Evolutionary conservation across 2,329 filamentous ascomycete species (phyloP).

Genomic region (Cytospora chrysosperma): DNA sequence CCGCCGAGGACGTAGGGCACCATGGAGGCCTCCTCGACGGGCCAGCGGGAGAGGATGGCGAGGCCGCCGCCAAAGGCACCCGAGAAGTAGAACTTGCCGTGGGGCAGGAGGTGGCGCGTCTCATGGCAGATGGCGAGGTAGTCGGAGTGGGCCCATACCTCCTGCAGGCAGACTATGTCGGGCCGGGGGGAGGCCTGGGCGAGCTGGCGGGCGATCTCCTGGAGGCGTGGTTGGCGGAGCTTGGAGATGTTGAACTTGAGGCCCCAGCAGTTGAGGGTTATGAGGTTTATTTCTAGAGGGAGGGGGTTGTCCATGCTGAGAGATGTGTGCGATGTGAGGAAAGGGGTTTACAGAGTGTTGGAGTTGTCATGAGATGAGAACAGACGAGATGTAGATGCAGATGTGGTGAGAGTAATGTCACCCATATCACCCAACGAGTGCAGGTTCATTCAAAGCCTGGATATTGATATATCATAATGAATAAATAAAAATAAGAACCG

Average conservation of each 20-base stretch:
- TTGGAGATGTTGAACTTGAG: slow-evolving; percentile 77
- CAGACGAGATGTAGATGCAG: too few species aligned
- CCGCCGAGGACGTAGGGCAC: slow-evolving; percentile 86
- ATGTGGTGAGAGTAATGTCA: too few species aligned
- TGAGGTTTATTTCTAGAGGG: slow-evolving; percentile 67
- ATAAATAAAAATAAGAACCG: neutral
- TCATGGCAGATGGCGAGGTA: slow-evolving; percentile 73
- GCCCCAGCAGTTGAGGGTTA: slow-evolving; percentile 97
- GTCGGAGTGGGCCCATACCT: slow-evolving; percentile 89
- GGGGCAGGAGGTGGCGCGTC: slow-evolving; percentile 72
- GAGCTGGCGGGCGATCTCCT: slow-evolving; percentile 80
- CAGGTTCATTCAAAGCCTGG: too few species aligned
- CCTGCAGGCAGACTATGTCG: slow-evolving; percentile 88
- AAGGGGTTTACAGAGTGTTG: too few species aligned
- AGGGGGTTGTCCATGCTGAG: slow-evolving; percentile 31
- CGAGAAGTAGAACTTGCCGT: slow-evolving; percentile 89
- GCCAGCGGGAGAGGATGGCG: slow-evolving; percentile 87
- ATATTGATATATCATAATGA: neutral
- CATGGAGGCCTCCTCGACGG: slow-evolving; percentile 88
- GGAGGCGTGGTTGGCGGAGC: slow-evolving; percentile 72
- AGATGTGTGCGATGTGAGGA: neutral
- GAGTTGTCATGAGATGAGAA: too few species aligned
- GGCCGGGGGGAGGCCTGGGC: slow-evolving; percentile 66
- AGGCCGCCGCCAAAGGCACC: slow-evolving; percentile 88
- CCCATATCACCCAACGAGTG: too few species aligned